These are phyloP conservation scores for Aspergillus kassunensis DNA, from an alignment of 495 filamentous ascomycete genomes.

Conservation along the genomic window DNA sequence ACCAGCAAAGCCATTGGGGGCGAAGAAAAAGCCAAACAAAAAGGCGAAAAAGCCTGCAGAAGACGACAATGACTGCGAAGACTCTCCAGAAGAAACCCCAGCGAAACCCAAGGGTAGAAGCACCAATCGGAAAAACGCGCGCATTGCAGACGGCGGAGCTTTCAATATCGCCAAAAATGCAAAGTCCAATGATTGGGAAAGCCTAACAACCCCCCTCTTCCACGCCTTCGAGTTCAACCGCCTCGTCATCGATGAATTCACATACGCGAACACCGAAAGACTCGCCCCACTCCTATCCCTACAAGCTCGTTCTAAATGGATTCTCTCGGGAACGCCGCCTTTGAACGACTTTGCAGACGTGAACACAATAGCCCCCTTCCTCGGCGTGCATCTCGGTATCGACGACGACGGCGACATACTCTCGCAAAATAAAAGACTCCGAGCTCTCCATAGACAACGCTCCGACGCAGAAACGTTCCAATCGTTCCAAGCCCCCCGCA, in stretches of 20 bases:
- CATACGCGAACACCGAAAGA: slow-evolving; percentile 45
- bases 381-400: slow-evolving; percentile 53
- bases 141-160: slow-evolving; percentile 18
- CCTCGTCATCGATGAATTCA: slow-evolving; percentile 66
- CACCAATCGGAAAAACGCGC: slow-evolving; percentile 8
- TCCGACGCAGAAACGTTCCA: slow-evolving; percentile 47
- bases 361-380: slow-evolving; percentile 50
- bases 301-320: slow-evolving; percentile 55
- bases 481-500: slow-evolving; percentile 37
- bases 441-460: slow-evolving; percentile 18
- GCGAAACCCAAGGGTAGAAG: not conserved
- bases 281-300: slow-evolving; percentile 30
- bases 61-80: not conserved
- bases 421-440: slow-evolving; percentile 32
- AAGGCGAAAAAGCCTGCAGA: not conserved
- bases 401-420: slow-evolving; percentile 46
- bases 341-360: slow-evolving; percentile 56
- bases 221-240: slow-evolving; percentile 61
- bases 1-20: not conserved
- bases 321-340: slow-evolving; percentile 64
- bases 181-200: slow-evolving; percentile 12
- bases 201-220: slow-evolving; percentile 35
- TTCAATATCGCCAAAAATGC: slow-evolving; percentile 23
- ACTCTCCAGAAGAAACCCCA: not conserved
- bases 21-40: not conserved